These are phyloP conservation scores for Aureobasidium mangrovei DNA, from an alignment of 2,329 filamentous ascomycete genomes.

Conservation along the genomic window DNA sequence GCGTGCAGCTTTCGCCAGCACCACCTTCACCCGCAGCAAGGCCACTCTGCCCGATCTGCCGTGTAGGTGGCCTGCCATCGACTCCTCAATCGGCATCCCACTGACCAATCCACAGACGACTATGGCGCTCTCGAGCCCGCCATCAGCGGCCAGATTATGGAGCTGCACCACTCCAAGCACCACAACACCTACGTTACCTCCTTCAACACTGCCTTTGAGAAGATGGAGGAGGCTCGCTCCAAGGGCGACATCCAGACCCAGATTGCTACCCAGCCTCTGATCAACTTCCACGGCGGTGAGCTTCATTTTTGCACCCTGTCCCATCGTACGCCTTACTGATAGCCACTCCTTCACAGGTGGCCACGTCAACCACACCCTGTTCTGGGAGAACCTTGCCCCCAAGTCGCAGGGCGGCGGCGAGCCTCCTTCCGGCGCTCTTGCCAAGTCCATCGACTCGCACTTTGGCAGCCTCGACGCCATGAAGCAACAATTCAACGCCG, in stretches of 20 bases:
- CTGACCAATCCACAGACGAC: conserved; percentile 57
- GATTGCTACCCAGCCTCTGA: conserved; percentile 48
- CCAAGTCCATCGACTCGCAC: conserved; percentile 49
- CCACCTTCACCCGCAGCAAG: conserved; percentile 75
- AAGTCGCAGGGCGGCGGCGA: conserved; percentile 58
- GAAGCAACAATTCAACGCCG: conserved; percentile 56
- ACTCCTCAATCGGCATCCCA: background rate
- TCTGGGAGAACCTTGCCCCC: conserved; percentile 63
- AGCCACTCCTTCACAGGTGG: conserved; percentile 34
- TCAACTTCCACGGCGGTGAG: conserved; percentile 57
- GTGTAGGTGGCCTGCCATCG: conserved; percentile 44
- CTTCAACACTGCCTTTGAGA: conserved; percentile 71
- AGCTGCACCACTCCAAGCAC: conserved; percentile 89
- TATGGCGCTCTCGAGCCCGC: conserved; percentile 85
- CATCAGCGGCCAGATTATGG: conserved; percentile 89
- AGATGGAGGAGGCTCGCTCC: conserved; percentile 51
- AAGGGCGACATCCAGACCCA: conserved; percentile 46
- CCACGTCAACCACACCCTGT: conserved; percentile 59
- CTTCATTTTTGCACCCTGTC: background rate
- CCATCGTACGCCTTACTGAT: no score
- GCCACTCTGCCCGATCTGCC: conserved; percentile 84
- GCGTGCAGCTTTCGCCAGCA: conserved; percentile 58
- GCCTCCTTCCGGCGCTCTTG: conserved; percentile 49
- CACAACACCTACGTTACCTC: conserved; percentile 89
- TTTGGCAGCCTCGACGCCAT: conserved; percentile 52